A percentile compares a stretch with the other conserved stretches of the same genome.
Conservation (phyloP, 345 rosid species). For the Rubroshorea leprosula region DNA sequence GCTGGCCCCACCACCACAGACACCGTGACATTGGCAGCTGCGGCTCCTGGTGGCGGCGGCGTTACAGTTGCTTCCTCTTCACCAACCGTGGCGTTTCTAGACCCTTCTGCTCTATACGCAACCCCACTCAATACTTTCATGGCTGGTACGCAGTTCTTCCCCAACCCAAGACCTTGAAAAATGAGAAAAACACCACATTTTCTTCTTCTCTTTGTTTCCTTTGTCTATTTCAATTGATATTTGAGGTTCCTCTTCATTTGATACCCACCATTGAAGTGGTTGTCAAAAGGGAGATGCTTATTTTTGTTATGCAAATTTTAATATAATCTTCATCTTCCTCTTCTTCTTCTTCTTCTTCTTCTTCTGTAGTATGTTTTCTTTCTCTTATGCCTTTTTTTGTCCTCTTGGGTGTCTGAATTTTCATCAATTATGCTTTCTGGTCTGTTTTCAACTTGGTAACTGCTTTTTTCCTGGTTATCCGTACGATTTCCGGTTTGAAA, state of each 20-base stretch:
- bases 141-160: conserved; percentile 74
- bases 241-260: no score
- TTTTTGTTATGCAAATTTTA: conserved; percentile 18
- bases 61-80: conserved; percentile 10
- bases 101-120: conserved; percentile 51
- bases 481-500: conserved; percentile 31
- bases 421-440: conserved; percentile 17
- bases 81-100: conserved; percentile 27
- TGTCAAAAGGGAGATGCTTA: conserved; percentile 8
- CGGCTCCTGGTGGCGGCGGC: conserved; percentile 27
- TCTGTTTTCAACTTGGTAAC: conserved; percentile 20
- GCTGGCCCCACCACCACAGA: conserved; percentile 1
- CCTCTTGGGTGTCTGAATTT: conserved; percentile 18
- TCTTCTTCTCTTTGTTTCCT: conserved; percentile 11
- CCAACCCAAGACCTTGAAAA: conserved; percentile 41
- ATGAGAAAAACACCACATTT: conserved; percentile 2
- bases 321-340: background rate
- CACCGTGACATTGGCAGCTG: conserved; percentile 1
- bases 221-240: conserved; percentile 11
- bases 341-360: conserved; percentile 4
- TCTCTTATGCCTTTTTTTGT: background rate
- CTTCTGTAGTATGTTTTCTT: background rate
- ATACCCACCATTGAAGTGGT: conserved; percentile 28
- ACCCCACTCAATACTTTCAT: conserved; percentile 47
- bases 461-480: conserved; percentile 29